Percentiles rank a stretch among this genome's conserved stretches.
These are phyloP conservation scores for Gaertneriomyces semiglobifer DNA, from an alignment of 192 early-diverging fungal genomes.

Conservation along the genomic window DNA sequence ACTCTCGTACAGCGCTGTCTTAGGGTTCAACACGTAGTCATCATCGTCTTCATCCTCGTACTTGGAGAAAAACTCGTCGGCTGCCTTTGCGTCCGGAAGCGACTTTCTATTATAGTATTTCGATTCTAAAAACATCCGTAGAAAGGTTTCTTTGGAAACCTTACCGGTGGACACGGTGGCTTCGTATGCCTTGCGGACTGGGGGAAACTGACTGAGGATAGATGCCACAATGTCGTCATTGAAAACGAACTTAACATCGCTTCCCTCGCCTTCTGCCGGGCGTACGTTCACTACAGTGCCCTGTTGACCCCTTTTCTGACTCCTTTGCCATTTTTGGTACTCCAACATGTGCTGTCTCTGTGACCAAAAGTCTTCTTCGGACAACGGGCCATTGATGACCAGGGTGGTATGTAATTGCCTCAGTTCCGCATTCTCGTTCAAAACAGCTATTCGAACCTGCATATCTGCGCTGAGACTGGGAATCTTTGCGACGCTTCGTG, in stretches of 20 bases:
- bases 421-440: constrained; percentile 68
- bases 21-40: constrained; percentile 36
- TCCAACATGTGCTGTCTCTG: constrained; percentile 69
- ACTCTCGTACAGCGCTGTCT: constrained; percentile 52
- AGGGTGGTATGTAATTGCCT: constrained; percentile 71
- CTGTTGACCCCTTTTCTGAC: constrained; percentile 80
- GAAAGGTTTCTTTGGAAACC: constrained; percentile 74
- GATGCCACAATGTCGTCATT: constrained; percentile 85
- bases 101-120: constrained; percentile 83
- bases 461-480: constrained; percentile 48
- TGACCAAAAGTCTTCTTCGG: constrained; percentile 95
- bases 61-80: constrained; percentile 77
- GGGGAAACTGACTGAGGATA: constrained; percentile 85
- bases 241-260: constrained; percentile 78
- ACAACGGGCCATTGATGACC: constrained; percentile 68
- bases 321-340: constrained; percentile 65
- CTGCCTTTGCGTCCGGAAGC: constrained; percentile 32
- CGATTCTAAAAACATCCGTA: constrained; percentile 80
- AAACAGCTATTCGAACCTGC: constrained; percentile 53
- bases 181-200: constrained; percentile 77
- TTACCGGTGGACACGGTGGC: constrained; percentile 66
- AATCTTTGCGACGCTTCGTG: constrained; percentile 30
- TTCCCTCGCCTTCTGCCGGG: constrained; percentile 61
- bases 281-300: constrained; percentile 58
- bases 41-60: constrained; percentile 77